A percentile compares a stretch with the other conserved stretches of the same genome.
phyloP scores from a whole-genome alignment of 2,329 filamentous ascomycete genomes.

The Fusarium chaquense region DNA sequence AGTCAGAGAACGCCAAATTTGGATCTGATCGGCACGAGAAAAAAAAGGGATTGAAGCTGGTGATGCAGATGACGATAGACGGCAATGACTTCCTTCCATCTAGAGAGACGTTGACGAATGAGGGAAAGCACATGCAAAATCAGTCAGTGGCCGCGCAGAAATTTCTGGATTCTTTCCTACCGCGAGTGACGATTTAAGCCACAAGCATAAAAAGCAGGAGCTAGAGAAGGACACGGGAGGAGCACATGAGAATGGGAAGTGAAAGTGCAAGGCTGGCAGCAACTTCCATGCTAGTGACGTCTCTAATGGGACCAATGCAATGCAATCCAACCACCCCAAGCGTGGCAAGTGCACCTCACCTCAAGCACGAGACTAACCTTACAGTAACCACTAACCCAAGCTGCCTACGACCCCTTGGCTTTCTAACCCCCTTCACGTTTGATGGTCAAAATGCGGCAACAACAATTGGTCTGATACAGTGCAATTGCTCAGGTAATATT shows the following conservation, averaged over 20 bases:
- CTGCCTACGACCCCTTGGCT: constrained; percentile 3
- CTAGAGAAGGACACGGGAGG: constrained; percentile 13
- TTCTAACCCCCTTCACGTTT: background rate
- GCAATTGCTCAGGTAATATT: background rate
- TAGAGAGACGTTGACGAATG: constrained; percentile 22
- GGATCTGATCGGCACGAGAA: constrained; percentile 31
- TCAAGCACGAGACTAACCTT: background rate
- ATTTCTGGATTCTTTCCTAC: constrained; percentile 22
- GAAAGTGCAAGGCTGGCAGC: constrained; percentile 35
- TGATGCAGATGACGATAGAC: constrained; percentile 35
- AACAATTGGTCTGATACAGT: constrained; percentile 11
- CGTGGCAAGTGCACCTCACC: constrained; percentile 14
- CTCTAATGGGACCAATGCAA: constrained; percentile 3
- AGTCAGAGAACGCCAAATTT: constrained; percentile 19
- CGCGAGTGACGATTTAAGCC: constrained; percentile 27
- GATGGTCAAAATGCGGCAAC: constrained; percentile 13
- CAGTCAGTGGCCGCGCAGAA: constrained; percentile 36
- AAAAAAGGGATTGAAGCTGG: constrained; percentile 15
- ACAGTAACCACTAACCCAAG: background rate
- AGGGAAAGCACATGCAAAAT: constrained; percentile 20
- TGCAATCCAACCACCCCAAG: constrained; percentile 39
- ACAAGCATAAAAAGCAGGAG: constrained; percentile 20
- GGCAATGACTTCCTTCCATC: background rate
- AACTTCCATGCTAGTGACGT: constrained; percentile 35
- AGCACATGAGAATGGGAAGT: constrained; percentile 19